These are phyloP conservation scores for Whalleya microplaca DNA, from an alignment of 2,329 filamentous ascomycete genomes.

Conservation along the genomic window DNA sequence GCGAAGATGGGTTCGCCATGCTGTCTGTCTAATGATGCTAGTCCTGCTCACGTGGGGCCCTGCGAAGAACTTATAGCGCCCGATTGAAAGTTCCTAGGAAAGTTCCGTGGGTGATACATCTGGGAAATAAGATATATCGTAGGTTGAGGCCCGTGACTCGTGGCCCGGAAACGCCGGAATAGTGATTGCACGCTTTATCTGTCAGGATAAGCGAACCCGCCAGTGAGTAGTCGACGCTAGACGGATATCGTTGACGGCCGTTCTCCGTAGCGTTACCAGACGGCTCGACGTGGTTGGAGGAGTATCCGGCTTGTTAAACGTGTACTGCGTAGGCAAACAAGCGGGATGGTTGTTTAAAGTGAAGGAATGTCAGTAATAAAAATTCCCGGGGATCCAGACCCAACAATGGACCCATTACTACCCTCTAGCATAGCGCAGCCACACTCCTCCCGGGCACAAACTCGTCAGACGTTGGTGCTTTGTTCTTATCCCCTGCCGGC, in stretches of 20 bases:
- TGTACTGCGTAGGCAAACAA: not conserved
- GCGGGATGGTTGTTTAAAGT: not conserved
- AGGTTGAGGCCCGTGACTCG: not conserved
- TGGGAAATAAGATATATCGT: slow-evolving; percentile 2
- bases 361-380: not conserved
- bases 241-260: slow-evolving; percentile 7
- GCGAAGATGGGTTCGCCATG: slow-evolving; percentile 24
- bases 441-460: not conserved
- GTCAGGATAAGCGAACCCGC: not conserved
- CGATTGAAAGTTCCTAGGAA: slow-evolving; percentile 2
- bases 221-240: slow-evolving; percentile 17
- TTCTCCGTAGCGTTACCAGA: not conserved
- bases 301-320: not conserved
- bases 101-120: slow-evolving; percentile 15
- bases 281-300: not conserved
- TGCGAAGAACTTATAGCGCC: slow-evolving; percentile 12
- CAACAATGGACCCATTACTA: not conserved
- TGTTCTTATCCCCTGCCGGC: slow-evolving; percentile 1
- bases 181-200: not conserved
- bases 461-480: not conserved
- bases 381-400: not conserved
- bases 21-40: not conserved
- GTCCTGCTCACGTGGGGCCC: slow-evolving; percentile 1
- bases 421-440: not conserved
- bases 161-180: not conserved